Evolutionary conservation across 768 basidiomycete species (phyloP).

Genomic region (Collybia sordida): DNA sequence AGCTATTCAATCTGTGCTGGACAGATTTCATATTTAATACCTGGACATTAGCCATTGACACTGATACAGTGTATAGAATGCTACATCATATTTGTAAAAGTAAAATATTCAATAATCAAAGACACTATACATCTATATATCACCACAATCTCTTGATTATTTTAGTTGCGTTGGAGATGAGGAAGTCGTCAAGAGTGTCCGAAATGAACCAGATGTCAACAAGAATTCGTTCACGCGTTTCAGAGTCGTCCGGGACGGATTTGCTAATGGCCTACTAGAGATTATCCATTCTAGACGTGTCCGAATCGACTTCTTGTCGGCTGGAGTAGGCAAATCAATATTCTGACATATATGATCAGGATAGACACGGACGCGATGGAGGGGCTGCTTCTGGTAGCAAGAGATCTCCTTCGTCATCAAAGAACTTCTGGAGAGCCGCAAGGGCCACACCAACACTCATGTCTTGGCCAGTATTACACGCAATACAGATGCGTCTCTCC

Average conservation of each 20-base stretch:
- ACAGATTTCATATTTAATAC: too few species aligned
- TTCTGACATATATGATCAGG: too few species aligned
- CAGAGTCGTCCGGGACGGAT: conserved; percentile 81
- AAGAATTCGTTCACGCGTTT: conserved; percentile 78
- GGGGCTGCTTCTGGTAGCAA: not conserved
- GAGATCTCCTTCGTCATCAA: conserved; percentile 48
- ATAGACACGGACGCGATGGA: too few species aligned
- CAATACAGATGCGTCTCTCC: conserved; percentile 42
- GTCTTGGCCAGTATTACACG: conserved; percentile 61
- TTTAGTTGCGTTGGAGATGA: too few species aligned
- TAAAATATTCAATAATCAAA: too few species aligned
- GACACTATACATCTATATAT: too few species aligned
- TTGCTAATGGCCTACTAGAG: conserved; percentile 67
- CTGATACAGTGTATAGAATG: too few species aligned
- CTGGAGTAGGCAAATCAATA: conserved; percentile 7
- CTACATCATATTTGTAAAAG: too few species aligned
- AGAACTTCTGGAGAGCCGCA: conserved; percentile 56
- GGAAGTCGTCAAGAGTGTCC: not conserved
- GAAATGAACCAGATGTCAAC: conserved; percentile 38
- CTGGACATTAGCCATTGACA: too few species aligned
- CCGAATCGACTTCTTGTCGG: conserved; percentile 63
- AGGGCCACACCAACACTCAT: conserved; percentile 62
- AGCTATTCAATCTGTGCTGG: too few species aligned
- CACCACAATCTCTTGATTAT: too few species aligned
- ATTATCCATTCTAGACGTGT: conserved; percentile 87